Evolutionary conservation across 2,329 filamentous ascomycete genomes (phyloP), one percentile per base, ranked within the genome.

Genomic region (Diaporthe destruens): DNA sequence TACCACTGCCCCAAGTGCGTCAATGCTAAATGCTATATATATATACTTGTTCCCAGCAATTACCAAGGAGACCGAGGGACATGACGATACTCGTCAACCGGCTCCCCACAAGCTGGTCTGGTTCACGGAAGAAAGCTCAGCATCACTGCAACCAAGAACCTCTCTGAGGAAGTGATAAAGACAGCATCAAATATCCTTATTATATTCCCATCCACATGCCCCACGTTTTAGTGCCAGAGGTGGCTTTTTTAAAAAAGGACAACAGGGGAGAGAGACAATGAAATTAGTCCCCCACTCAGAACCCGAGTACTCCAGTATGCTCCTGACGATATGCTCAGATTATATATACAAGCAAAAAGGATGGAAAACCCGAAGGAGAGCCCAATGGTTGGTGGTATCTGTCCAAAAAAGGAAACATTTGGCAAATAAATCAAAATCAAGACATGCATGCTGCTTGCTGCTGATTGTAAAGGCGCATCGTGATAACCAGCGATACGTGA

Each of bases 301-400:
- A 32, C 29, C 18, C 51, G 16, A 12, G 44, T 66, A 66, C 61
- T 66, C 61, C 61, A 36, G 9, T 66, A 66, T 66, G 32, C 61
- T 66, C 61, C 61, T 49, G 47, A 49, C 32, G 29, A 39, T 53
- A 51, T 66, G 61, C 61, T 23, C 61, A 14, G 61, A 66, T 66
- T 53, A 53, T 66, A 53, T 66, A 53, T 34, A 66, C 25, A 25
- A 42, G 0, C n/a, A n/a, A 42, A 42, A 42, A 42, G 6, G 39
- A 42, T 5, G 39, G 39, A 66, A 14, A 18, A 7, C 9, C 61
- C 29, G 20, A n/a, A 53, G 23, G 20, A 66, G 61, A 44, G 57
- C 12, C 42, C 61, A 16, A 9, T 53, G 44, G n/a, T 39, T 39
- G 44, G 61, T 66, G 61, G 61, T 66, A 66, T 66, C 61, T 66